Percentiles rank a stretch among this genome's conserved stretches.
phyloP scores from a whole-genome alignment of 2,329 filamentous ascomycete species.

The Paecilomyces dactylethromorphus region DNA sequence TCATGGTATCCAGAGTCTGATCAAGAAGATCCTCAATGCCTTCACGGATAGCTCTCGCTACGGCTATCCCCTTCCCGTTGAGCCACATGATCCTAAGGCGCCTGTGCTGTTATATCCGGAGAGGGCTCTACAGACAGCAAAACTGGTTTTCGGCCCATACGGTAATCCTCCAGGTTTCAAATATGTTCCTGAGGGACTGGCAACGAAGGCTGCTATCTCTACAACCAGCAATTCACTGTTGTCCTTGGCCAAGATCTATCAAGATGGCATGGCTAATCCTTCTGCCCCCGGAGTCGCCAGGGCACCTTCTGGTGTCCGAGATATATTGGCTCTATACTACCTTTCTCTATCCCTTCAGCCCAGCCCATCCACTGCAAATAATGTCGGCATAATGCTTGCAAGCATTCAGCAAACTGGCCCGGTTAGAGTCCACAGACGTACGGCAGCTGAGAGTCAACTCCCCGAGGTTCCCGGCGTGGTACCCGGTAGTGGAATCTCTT shows the following conservation, averaged over 20 bases:
- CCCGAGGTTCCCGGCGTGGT: slow-evolving; percentile 67
- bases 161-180: slow-evolving; percentile 75
- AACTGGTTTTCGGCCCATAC: slow-evolving; percentile 68
- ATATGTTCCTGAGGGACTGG: slow-evolving; percentile 62
- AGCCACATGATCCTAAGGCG: slow-evolving; percentile 35
- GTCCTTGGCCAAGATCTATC: slow-evolving; percentile 94
- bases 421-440: slow-evolving; percentile 24
- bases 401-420: slow-evolving; percentile 70
- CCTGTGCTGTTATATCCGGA: slow-evolving; percentile 79
- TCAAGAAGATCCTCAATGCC: slow-evolving; percentile 67
- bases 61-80: slow-evolving; percentile 28
- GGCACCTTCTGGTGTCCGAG: slow-evolving; percentile 70
- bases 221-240: slow-evolving; percentile 94
- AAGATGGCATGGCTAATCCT: slow-evolving; percentile 83
- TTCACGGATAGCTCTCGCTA: slow-evolving; percentile 47
- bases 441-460: slow-evolving; percentile 32
- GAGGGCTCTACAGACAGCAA: slow-evolving; percentile 73
- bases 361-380: slow-evolving; percentile 95
- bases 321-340: slow-evolving; percentile 93
- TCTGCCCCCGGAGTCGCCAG: slow-evolving; percentile 50
- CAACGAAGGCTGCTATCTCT: slow-evolving; percentile 73
- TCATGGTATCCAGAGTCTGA: slow-evolving; percentile 68
- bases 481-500: slow-evolving; percentile 77
- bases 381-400: slow-evolving; percentile 93
- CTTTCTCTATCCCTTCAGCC: slow-evolving; percentile 89